Percentiles rank a stretch among this genome's conserved stretches.
phyloP scores from a whole-genome alignment of 495 filamentous ascomycete species.

The Penicillium herquei region DNA sequence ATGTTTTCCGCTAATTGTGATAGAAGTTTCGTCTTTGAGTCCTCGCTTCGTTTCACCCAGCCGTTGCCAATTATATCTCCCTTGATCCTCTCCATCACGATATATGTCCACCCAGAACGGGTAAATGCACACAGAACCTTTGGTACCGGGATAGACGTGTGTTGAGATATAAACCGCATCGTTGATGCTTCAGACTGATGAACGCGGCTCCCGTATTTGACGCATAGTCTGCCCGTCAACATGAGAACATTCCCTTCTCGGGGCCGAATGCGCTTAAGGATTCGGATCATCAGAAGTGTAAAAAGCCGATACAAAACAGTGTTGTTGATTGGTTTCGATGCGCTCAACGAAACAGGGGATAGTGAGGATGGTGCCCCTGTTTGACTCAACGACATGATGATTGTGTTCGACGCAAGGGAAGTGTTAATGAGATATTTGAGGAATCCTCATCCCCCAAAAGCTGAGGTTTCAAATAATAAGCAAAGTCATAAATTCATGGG shows the following conservation, averaged over 20 bases:
- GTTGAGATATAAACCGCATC: constrained; percentile 44
- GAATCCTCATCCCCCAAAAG: too few relatives aligned
- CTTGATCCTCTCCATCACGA: constrained; percentile 48
- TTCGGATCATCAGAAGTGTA: constrained; percentile 28
- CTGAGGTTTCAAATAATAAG: too few relatives aligned
- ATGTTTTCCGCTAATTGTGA: constrained; percentile 41
- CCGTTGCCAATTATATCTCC: constrained; percentile 32
- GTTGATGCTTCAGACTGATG: constrained; percentile 47
- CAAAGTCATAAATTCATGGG: too few relatives aligned
- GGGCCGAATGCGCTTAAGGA: constrained; percentile 24
- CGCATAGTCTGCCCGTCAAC: constrained; percentile 33
- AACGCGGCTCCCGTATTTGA: constrained; percentile 37
- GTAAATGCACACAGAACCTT: constrained; percentile 47
- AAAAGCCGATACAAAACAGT: constrained; percentile 17
- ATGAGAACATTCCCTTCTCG: constrained; percentile 27
- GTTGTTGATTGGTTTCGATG: constrained; percentile 22
- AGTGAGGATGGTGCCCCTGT: constrained; percentile 4
- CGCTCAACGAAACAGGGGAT: constrained; percentile 5
- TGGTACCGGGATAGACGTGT: constrained; percentile 53
- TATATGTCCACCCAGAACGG: constrained; percentile 38
- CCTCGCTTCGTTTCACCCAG: constrained; percentile 31
- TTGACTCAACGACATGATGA: constrained; percentile 2
- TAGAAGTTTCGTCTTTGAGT: constrained; percentile 44
- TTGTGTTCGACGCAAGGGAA: constrained; percentile 1
- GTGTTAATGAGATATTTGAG: background rate